These are phyloP conservation scores for Microbotryum violaceum DNA, from an alignment of 1,284 basidiomycete species.

Conservation along the genomic window DNA sequence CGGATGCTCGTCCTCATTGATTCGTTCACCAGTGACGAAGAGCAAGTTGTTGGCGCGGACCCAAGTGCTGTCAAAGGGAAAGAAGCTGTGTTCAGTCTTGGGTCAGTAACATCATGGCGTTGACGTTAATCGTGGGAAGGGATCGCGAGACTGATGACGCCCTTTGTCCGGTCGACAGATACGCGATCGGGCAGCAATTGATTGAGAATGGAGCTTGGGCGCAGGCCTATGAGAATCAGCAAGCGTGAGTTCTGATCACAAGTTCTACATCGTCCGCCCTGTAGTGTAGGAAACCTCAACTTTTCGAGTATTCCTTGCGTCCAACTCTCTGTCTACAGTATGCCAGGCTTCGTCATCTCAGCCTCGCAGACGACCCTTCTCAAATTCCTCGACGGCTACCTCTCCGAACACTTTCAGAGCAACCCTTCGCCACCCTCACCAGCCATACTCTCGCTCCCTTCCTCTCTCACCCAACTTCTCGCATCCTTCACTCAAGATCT, in stretches of 20 bases:
- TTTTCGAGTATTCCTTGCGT: too few relatives aligned
- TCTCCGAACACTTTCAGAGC: conserved; percentile 8
- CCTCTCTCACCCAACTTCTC: conserved; percentile 1
- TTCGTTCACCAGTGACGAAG: conserved; percentile 10
- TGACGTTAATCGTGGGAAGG: too few relatives aligned
- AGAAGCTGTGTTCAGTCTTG: too few relatives aligned
- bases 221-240: too few relatives aligned
- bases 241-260: background rate
- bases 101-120: too few relatives aligned
- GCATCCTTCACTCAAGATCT: background rate
- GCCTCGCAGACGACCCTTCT: conserved; percentile 20
- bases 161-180: conserved; percentile 3
- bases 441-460: too few relatives aligned
- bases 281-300: too few relatives aligned
- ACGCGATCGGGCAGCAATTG: conserved; percentile 16
- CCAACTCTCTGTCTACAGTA: conserved; percentile 1
- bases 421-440: conserved; percentile 6
- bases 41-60: background rate
- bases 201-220: conserved; percentile 1
- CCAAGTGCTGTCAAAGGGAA: background rate
- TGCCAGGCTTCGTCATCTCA: conserved; percentile 13
- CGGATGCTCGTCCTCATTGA: conserved; percentile 14
- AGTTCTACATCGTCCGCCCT: background rate
- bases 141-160: too few relatives aligned
- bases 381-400: conserved; percentile 30